Evolutionary conservation across 2,329 filamentous ascomycete genomes (phyloP).

Genomic region (Basipetospora chlamydospora): DNA sequence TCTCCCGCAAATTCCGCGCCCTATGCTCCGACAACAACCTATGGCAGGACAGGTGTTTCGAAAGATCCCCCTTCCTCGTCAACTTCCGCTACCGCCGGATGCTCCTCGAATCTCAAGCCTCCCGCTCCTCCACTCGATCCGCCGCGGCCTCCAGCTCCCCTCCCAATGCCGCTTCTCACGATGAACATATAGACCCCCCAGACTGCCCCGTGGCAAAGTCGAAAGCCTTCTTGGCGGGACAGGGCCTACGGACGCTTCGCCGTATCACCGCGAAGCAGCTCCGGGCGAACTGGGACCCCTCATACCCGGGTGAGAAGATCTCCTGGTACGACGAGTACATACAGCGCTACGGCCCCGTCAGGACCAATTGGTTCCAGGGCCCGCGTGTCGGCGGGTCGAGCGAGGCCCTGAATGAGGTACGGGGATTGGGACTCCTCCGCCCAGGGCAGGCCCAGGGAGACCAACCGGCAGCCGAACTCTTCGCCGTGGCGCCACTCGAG

Average conservation of each 20-base stretch:
- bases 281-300: conserved; percentile 71
- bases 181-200: too few relatives aligned
- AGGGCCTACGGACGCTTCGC: neutral
- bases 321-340: conserved; percentile 87
- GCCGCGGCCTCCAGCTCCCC: neutral
- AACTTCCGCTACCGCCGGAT: conserved; percentile 1
- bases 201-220: too few relatives aligned
- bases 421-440: conserved; percentile 55
- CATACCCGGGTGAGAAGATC: conserved; percentile 53
- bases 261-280: conserved; percentile 25
- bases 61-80: conserved; percentile 34
- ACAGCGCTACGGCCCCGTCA: conserved; percentile 61
- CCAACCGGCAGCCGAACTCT: conserved; percentile 25
- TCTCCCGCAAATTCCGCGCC: conserved; percentile 49
- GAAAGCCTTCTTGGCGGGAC: neutral
- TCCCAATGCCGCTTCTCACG: neutral
- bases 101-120: neutral
- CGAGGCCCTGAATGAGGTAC: conserved; percentile 44
- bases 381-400: conserved; percentile 30
- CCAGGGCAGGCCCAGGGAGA: conserved; percentile 29
- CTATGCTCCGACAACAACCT: conserved; percentile 60
- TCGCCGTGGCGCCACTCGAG: conserved; percentile 64
- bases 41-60: conserved; percentile 66
- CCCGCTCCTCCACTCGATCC: neutral
- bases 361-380: conserved; percentile 61